These are phyloP conservation scores for Vararia minispora DNA, from an alignment of 768 basidiomycete species.

Conservation along the genomic window DNA sequence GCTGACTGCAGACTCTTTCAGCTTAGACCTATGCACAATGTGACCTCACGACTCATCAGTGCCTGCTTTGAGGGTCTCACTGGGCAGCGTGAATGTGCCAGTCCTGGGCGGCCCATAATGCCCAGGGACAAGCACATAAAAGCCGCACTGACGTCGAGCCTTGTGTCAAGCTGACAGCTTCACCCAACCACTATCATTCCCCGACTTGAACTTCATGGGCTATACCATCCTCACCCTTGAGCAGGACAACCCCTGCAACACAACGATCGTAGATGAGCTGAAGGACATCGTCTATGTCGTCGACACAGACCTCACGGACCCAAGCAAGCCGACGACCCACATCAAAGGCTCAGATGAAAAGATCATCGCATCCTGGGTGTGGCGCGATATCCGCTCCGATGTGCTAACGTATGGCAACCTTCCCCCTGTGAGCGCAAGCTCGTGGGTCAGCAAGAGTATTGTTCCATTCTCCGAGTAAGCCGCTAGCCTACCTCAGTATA, in stretches of 20 bases:
- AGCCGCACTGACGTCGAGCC: no score
- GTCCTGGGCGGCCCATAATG: no score
- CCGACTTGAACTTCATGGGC: no score
- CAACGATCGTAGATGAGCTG: conserved; percentile 8
- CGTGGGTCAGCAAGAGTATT: conserved; percentile 13
- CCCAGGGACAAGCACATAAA: no score
- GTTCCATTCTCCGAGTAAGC: conserved; percentile 12
- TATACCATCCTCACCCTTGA: no score
- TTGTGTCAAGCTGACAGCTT: no score
- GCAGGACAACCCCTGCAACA: conserved; percentile 14
- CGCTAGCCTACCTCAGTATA: not conserved
- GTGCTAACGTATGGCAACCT: conserved; percentile 10
- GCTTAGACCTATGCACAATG: no score
- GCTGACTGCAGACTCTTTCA: no score
- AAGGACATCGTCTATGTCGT: conserved; percentile 8
- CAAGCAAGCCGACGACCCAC: conserved; percentile 6
- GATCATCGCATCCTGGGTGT: conserved; percentile 12
- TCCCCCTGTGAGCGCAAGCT: conserved; percentile 4
- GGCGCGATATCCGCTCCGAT: conserved; percentile 13
- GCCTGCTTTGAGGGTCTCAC: no score
- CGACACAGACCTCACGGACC: conserved; percentile 7
- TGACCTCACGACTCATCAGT: no score
- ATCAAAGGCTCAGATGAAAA: conserved; percentile 7
- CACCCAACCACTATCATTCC: no score
- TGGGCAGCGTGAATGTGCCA: no score